phyloP scores from a whole-genome alignment of 2,329 filamentous ascomycete species.

The Alternaria triticina region DNA sequence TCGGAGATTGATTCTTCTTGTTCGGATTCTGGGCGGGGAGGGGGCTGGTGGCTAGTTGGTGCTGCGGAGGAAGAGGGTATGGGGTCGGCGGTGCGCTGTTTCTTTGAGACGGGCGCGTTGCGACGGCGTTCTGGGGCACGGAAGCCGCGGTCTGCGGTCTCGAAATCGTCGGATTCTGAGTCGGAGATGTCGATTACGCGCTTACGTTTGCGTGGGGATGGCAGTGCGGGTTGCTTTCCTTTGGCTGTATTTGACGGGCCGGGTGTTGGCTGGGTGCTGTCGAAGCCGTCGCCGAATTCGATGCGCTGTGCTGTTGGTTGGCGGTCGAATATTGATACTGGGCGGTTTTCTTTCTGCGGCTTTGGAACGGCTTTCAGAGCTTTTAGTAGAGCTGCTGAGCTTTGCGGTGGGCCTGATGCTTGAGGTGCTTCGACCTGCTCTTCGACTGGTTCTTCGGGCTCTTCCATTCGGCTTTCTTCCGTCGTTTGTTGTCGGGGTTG shows the following conservation, averaged over 20 bases:
- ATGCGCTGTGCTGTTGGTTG: slow-evolving; percentile 49
- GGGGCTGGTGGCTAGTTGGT: slow-evolving; percentile 41
- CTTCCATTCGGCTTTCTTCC: not conserved
- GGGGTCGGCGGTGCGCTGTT: slow-evolving; percentile 21
- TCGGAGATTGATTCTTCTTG: slow-evolving; percentile 35
- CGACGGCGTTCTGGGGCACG: slow-evolving; percentile 45
- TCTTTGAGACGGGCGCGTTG: slow-evolving; percentile 41
- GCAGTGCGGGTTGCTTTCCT: slow-evolving; percentile 35
- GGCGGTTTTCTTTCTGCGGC: slow-evolving; percentile 44
- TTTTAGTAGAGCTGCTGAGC: slow-evolving; percentile 27
- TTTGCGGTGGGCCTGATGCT: slow-evolving; percentile 26
- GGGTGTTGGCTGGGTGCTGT: slow-evolving; percentile 34
- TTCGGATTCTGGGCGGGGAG: not conserved
- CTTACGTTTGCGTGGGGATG: slow-evolving; percentile 32
- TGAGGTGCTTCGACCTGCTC: slow-evolving; percentile 14
- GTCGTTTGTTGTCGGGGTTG: not conserved
- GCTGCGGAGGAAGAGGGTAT: slow-evolving; percentile 26
- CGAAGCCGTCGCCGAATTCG: slow-evolving; percentile 48
- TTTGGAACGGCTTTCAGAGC: slow-evolving; percentile 25
- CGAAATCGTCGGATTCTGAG: slow-evolving; percentile 54
- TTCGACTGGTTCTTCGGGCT: slow-evolving; percentile 14
- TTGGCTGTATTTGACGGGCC: slow-evolving; percentile 30
- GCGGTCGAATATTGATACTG: slow-evolving; percentile 47
- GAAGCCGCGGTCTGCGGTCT: slow-evolving; percentile 45
- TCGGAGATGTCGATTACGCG: slow-evolving; percentile 31